Base-by-base conservation (phyloP, 768 basidiomycete genomes). In the Lactarius psammicola region DNA sequence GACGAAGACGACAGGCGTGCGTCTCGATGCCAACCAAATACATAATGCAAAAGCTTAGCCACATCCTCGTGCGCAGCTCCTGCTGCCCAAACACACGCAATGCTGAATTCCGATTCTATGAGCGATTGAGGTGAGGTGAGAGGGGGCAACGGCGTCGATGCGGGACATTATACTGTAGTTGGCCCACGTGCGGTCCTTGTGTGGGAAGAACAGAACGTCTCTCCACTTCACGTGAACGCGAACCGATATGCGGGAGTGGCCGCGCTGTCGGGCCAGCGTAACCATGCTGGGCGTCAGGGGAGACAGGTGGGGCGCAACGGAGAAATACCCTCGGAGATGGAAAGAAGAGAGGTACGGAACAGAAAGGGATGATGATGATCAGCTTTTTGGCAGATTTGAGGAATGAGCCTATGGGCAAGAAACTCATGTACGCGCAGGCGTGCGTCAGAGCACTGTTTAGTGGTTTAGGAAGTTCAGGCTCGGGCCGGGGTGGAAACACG, bases 271-370 rank as follows among this genome's bases (percentile, higher is more conserved):
- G 65, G 26, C 38, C 13, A n/a, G 13, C 26, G 23, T 26, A 51
- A n/a, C 61, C 56, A 60, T 58, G 49, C 18, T n/a, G 49, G 49
- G 26, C 36, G 58, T 51, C 60, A 62, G 46, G 56, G 65, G 56
- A 28, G 33, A 23, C 20, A 15, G 3, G 56, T 5, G 6, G 63
- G 40, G 60, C 59, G 53, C 31, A 40, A 15, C 40, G 36, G 33
- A 9, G 53, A 26, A 56, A 57, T 17, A 46, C 51, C 36, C 60
- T 56, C 55, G 30, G 60, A 62, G 56, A 51, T n/a, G 56, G 56
- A 30, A n/a, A 46, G 31, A 46, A 40, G n/a, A n/a, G n/a, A 62
- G 55, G 55, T 26, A 62, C 65, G 18, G 49, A 62, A 53, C 36
- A 51, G 46, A 46, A 11, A 17, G 40, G 28, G 20, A 31, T 33